Evolutionary conservation across 305 asterid species (phyloP), one percentile per base, ranked within the genome.

Genomic region (Rubia peregrina): DNA sequence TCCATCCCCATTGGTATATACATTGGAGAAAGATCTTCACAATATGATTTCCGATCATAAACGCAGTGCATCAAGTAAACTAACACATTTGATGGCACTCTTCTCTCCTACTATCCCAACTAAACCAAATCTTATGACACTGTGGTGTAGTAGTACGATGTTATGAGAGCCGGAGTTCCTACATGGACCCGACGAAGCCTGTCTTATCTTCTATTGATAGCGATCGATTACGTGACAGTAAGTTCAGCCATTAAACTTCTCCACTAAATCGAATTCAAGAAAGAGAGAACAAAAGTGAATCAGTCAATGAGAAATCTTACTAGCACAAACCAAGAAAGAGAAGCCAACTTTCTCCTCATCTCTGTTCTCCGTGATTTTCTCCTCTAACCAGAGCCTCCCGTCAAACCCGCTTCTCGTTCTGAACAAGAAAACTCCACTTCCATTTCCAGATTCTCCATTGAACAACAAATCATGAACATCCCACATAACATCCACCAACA

Each of bases 401-500:
- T 90, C 92, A 61, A 82, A 74, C 5, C 96, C 98, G 75, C 78
- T 89, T 68, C 98, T 87, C 59, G 90, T 92, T 76, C 96, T 81
- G 67, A 92, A 90, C 95, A 90, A 49, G 76, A 92, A 90, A 38
- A 87, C 87, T 0, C 75, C 93, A 62, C 30, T 71, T 6, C 75
- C 93, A 62, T 22, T 71, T 4, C 88, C 86, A 6, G 82, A 40
- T 22, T 76, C 57, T 1, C 84, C 76, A 67, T 74, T 65, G 24
- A 84, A 89, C 46, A 89, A 62, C 96, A 92, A 86, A 36, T 86
- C 94, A 75, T 90, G 94, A 30, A 86, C 87, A 80, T 90, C 96
- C 97, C 97, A 92, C 97, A 92, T 87, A 84, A 92, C 70, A 83
- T 92, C 97, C 69, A 92, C 85, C 82, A 83, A 14, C 41, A 87